Base-by-base conservation (phyloP, 2,329 filamentous ascomycete species). In the Pestalotiopsis sp. region DNA sequence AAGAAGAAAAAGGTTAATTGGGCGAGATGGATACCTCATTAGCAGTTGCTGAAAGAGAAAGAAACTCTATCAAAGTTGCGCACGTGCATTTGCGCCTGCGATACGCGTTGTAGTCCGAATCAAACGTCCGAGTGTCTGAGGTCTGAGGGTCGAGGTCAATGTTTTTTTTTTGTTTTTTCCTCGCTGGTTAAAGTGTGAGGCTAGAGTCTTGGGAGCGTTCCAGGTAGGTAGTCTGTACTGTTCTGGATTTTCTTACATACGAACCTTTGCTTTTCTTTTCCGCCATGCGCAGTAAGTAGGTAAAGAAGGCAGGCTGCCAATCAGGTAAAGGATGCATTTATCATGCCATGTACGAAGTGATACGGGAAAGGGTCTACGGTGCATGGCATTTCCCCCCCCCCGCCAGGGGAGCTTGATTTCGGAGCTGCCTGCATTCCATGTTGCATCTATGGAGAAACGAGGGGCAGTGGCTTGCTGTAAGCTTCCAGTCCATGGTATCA, bases 71-170 rank as follows among this genome's bases (percentile, higher is more conserved):
- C n/a, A n/a, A 35, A 52, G 44, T n/a, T 52, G 44, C 44, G 44
- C 44, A 52, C 44, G 44, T 52, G 44, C 44, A 52, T 61, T 30
- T 61, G 58, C 11, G 26, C 56, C 56, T 58, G 56, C 56, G 56
- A 58, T 58, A 26, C 22, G 22, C 56, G 17, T 35, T 61, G 38
- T 61, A 61, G 58, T 20, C 35, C 56, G 17, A 52, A 52, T 58
- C 58, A 20, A 61, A 61, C 24, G 58, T 61, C 58, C 58, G 58
- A 61, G 58, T 61, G 30, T 39, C 30, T 35, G 58, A 61, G 58
- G 58, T 39, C 58, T 61, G 58, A 61, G 58, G 22, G 56, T 35
- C 56, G 14, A 17, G 56, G 22, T 17, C 56, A 35, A 35, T 13
- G 26, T 35, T 58, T 22, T 26, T 24, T 26, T 58, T 58, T 26